These are phyloP conservation scores for Termitomyces sp. DNA, from an alignment of 768 basidiomycete species.

Conservation along the genomic window DNA sequence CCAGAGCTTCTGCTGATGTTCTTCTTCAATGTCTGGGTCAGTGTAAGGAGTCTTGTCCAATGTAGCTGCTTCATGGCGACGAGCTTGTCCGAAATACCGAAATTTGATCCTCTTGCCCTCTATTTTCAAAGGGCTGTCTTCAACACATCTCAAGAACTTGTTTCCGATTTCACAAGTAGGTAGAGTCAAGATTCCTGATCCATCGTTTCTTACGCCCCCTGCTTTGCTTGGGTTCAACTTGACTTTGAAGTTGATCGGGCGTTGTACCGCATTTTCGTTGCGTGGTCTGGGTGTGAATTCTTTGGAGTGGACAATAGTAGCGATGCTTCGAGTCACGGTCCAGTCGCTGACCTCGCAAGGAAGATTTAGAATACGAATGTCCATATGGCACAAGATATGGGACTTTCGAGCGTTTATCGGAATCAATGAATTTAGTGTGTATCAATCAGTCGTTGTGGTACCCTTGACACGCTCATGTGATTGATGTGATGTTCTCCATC, in stretches of 20 bases:
- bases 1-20: slow-evolving; percentile 36
- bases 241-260: slow-evolving; percentile 56
- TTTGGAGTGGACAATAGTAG: slow-evolving; percentile 49
- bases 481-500: too few species aligned
- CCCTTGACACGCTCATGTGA: not conserved
- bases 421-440: not conserved
- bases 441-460: too few species aligned
- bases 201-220: slow-evolving; percentile 52
- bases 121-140: slow-evolving; percentile 35
- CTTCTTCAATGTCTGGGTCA: slow-evolving; percentile 47
- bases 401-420: slow-evolving; percentile 4
- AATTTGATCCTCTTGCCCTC: slow-evolving; percentile 36
- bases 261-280: slow-evolving; percentile 21
- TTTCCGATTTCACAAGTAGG: slow-evolving; percentile 31
- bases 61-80: slow-evolving; percentile 21
- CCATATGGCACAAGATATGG: slow-evolving; percentile 21
- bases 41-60: slow-evolving; percentile 52
- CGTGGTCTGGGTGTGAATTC: slow-evolving; percentile 35
- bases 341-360: slow-evolving; percentile 40
- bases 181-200: slow-evolving; percentile 36
- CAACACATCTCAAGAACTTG: slow-evolving; percentile 41
- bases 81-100: slow-evolving; percentile 7
- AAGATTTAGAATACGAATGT: slow-evolving; percentile 30
- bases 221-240: slow-evolving; percentile 40
- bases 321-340: slow-evolving; percentile 53